phyloP scores from a whole-genome alignment of 2,329 filamentous ascomycete genomes.

The Colletotrichum sp. region DNA sequence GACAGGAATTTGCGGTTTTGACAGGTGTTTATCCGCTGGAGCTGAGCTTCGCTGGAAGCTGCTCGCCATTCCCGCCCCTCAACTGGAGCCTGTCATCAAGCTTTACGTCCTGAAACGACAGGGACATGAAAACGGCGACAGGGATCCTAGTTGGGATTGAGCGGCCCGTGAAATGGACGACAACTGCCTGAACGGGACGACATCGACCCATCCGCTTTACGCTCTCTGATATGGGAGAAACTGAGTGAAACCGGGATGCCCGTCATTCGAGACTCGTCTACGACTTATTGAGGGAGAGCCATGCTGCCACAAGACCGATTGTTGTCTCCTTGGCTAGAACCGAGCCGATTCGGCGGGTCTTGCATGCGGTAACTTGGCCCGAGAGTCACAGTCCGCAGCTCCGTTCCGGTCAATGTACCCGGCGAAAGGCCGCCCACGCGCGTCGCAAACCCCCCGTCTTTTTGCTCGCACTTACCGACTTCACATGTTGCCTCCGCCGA shows the following conservation, averaged over 20 bases:
- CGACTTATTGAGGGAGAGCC: background rate
- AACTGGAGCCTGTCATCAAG: slow-evolving; percentile 11
- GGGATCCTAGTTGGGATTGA: slow-evolving; percentile 1
- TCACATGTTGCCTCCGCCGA: background rate
- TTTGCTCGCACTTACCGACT: background rate
- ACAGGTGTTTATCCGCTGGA: background rate
- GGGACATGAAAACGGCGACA: slow-evolving; percentile 4
- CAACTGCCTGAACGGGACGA: background rate
- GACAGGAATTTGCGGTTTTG: background rate
- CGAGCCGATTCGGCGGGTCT: slow-evolving; percentile 4
- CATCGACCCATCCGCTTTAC: background rate
- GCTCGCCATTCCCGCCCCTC: background rate
- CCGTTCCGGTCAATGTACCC: background rate
- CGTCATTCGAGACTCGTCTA: background rate
- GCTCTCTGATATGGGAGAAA: background rate
- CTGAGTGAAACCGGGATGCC: background rate
- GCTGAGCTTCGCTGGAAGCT: background rate
- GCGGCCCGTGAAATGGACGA: slow-evolving; percentile 7
- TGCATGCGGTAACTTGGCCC: slow-evolving; percentile 13
- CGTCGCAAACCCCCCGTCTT: background rate
- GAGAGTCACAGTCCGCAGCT: slow-evolving; percentile 15
- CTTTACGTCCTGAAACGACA: slow-evolving; percentile 19
- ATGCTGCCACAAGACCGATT: background rate
- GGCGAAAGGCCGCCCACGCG: background rate
- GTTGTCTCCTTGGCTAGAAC: background rate